Conservation (phyloP, 2,329 filamentous ascomycete species). For the Emmonsia crescens region DNA sequence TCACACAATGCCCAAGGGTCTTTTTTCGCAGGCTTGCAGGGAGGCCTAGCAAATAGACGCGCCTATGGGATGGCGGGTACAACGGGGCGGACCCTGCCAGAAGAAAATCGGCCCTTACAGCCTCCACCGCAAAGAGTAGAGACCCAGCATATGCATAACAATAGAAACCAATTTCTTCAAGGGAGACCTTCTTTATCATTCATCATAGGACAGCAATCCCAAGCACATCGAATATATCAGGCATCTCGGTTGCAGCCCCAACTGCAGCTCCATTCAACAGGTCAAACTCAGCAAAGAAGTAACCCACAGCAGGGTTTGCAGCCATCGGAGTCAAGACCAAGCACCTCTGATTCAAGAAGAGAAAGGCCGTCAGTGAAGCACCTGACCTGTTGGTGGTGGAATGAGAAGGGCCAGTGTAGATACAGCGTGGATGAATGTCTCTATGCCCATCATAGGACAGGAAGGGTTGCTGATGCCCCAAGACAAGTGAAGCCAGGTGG, state of each 20-base stretch:
- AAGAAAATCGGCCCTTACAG: not conserved
- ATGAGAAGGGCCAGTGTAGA: conserved; percentile 15
- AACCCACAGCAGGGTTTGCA: not conserved
- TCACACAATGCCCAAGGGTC: not conserved
- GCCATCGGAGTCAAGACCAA: not conserved
- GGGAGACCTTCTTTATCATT: not conserved
- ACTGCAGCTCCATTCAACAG: not conserved
- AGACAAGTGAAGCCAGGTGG: conserved; percentile 11
- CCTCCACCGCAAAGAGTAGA: not conserved
- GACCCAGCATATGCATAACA: not conserved
- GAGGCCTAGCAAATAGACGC: not conserved
- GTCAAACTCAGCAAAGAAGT: not conserved
- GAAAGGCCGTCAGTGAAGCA: conserved; percentile 17
- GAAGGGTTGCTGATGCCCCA: conserved; percentile 10
- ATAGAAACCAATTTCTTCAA: not conserved
- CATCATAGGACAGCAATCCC: not conserved
- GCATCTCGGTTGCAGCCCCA: not conserved
- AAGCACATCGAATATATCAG: not conserved
- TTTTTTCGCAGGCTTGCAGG: not conserved
- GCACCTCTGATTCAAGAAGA: not conserved
- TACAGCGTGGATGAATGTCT: conserved; percentile 16
- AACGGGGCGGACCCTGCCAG: not conserved
- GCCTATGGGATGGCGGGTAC: not conserved
- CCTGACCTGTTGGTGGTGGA: conserved; percentile 23
- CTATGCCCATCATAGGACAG: conserved; percentile 20